Percentiles rank a stretch among this genome's conserved stretches.
Evolutionary conservation across 768 basidiomycete species (phyloP).

Genomic region (Lactarius pseudohatsudake): DNA sequence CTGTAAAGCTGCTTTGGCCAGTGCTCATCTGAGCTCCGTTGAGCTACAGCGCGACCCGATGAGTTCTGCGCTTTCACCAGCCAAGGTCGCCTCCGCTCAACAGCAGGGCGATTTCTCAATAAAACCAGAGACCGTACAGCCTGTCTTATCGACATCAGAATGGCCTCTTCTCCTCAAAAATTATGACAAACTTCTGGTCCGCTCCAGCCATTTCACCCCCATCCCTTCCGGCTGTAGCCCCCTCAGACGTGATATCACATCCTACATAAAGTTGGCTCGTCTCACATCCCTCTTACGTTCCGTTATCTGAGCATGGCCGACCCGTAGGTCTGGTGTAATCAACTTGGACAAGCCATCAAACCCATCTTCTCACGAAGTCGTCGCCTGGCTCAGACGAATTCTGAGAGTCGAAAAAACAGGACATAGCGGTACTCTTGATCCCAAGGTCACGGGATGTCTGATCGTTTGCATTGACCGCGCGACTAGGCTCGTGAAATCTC

Average conservation of each 20-base stretch:
- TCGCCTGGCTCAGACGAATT: conserved; percentile 98
- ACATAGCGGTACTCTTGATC: conserved; percentile 97
- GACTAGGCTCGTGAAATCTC: conserved; percentile 95
- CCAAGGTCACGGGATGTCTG: conserved; percentile 97
- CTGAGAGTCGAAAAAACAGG: conserved; percentile 97
- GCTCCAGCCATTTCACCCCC: conserved; percentile 97
- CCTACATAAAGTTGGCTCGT: conserved; percentile 78
- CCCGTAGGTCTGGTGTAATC: conserved; percentile 90
- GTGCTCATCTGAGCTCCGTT: background rate
- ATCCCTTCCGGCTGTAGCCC: conserved; percentile 94
- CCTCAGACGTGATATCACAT: conserved; percentile 87
- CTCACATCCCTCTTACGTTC: background rate
- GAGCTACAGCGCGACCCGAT: conserved; percentile 32
- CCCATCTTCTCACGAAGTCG: conserved; percentile 98
- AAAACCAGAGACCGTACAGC: conserved; percentile 71
- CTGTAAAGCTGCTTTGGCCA: background rate
- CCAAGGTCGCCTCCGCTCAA: conserved; percentile 74
- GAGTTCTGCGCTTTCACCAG: conserved; percentile 55
- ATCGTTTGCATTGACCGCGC: conserved; percentile 99
- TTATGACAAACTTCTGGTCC: conserved; percentile 93
- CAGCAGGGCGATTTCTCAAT: conserved; percentile 75
- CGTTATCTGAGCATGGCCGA: background rate
- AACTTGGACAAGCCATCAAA: conserved; percentile 99
- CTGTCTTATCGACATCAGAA: conserved; percentile 88
- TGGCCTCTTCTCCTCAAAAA: conserved; percentile 99